Base-by-base conservation (phyloP, 257 asterid species). In the Solanum chaucha region DNA sequence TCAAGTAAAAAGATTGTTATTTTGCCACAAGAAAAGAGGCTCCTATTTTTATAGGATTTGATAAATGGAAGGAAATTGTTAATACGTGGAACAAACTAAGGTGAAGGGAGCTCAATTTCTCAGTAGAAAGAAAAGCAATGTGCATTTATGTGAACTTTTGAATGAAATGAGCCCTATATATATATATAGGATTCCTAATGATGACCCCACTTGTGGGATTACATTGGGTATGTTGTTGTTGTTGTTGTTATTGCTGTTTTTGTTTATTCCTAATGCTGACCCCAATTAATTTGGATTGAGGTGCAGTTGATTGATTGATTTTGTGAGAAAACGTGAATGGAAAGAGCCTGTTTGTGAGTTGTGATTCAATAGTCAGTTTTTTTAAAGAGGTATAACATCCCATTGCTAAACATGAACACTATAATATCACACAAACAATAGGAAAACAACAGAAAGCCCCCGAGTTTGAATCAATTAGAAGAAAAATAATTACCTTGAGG, bases 401-500 rank as follows among this genome's bases (percentile, higher is more conserved):
- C 84, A 78, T 78, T 78, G 84, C 68, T 28, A 80, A 28, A 17
- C 30, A 17, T 28, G 85, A 80, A 80, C n/a, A 30, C 13, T 46
- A 34, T 46, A 8, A 8, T 14, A 78, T 78, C 41, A 41, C 13
- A 41, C 38, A 41, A 77, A 41, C 38, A 41, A 28, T 67, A 15
- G 61, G 35, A 41, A 20, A 28, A 36, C 22, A 11, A 44, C 46
- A 36, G 15, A 40, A 44, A 2, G 22, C 67, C 6, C 26, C 65
- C 44, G 36, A 78, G 5, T 78, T 41, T 71, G 78, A 70, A 20
- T 46, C 34, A 48, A 41, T 48, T 48, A 28, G 17, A 85, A 48
- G 24, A 11, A 72, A 30, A 85, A 88, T 81, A 46, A 86, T 88
- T 93, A 95, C 99, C 99, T 94, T 96, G 99, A 87, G 99, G 98